Percentiles rank a stretch among this genome's conserved stretches.
Conservation (phyloP, 2,329 filamentous ascomycete genomes). For the Endocalyx cinctus region DNA sequence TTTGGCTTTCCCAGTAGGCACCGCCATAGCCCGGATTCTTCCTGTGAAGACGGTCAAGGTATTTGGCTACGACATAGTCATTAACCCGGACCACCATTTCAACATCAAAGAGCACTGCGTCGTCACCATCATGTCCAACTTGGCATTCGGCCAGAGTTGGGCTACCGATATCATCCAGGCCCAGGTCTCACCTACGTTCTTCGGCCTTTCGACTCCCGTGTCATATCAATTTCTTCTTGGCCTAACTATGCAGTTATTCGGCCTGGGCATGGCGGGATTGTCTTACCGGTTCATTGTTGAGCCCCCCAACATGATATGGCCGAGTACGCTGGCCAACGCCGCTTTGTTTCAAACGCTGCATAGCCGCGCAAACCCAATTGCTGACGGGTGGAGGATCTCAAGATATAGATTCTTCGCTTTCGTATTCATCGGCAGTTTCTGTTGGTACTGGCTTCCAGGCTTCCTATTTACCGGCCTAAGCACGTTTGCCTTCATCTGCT, state of each 20-base stretch:
- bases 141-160: slow-evolving; percentile 41
- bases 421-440: slow-evolving; percentile 30
- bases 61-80: no score
- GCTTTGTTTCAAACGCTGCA: slow-evolving; percentile 39
- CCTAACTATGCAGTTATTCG: slow-evolving; percentile 24
- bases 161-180: slow-evolving; percentile 42
- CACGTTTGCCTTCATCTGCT: slow-evolving; percentile 43
- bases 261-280: slow-evolving; percentile 45
- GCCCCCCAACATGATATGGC: slow-evolving; percentile 48
- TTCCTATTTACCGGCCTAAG: slow-evolving; percentile 40
- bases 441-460: slow-evolving; percentile 48
- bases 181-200: slow-evolving; percentile 33
- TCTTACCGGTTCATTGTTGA: slow-evolving; percentile 38
- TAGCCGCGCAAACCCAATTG: slow-evolving; percentile 29
- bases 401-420: slow-evolving; percentile 30
- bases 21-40: slow-evolving; percentile 32
- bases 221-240: slow-evolving; percentile 20
- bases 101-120: slow-evolving; percentile 44
- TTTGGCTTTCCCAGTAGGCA: slow-evolving; percentile 37
- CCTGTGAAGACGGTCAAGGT: slow-evolving; percentile 32
- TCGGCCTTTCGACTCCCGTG: slow-evolving; percentile 32
- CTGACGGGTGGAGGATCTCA: slow-evolving; percentile 29
- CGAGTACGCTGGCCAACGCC: slow-evolving; percentile 44
- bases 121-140: slow-evolving; percentile 44
- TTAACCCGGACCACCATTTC: slow-evolving; percentile 39